phyloP scores from a whole-genome alignment of 2,329 filamentous ascomycete species.

The Verticillium albo-atrum region DNA sequence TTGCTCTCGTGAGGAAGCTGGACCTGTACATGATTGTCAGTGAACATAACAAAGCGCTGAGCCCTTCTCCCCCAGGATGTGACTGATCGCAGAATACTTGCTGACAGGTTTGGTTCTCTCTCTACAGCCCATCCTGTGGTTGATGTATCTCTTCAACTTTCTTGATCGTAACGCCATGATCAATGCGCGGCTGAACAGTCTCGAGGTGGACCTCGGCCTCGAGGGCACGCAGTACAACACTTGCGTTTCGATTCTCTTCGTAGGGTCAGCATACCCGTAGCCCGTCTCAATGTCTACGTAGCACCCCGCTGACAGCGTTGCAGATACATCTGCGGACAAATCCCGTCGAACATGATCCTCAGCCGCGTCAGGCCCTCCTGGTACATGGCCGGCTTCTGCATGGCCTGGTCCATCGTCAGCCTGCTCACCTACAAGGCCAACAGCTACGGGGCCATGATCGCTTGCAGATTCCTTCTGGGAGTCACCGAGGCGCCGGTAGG shows the following conservation, averaged over 20 bases:
- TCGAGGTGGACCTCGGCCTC: slow-evolving; percentile 47
- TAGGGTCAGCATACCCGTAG: slow-evolving; percentile 10
- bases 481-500: slow-evolving; percentile 30
- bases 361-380: slow-evolving; percentile 4
- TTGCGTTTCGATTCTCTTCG: slow-evolving; percentile 26
- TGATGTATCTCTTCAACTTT: slow-evolving; percentile 22
- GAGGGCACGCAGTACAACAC: slow-evolving; percentile 30
- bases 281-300: neutral
- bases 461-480: slow-evolving; percentile 30
- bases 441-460: slow-evolving; percentile 31
- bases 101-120: too few relatives aligned
- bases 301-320: neutral
- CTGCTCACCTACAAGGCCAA: slow-evolving; percentile 34
- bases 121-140: slow-evolving; percentile 27
- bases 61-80: neutral
- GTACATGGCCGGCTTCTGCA: slow-evolving; percentile 8
- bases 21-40: slow-evolving; percentile 30
- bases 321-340: slow-evolving; percentile 3
- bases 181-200: slow-evolving; percentile 46
- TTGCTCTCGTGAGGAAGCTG: slow-evolving; percentile 32
- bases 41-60: neutral
- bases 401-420: slow-evolving; percentile 33
- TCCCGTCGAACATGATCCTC: slow-evolving; percentile 6
- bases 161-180: slow-evolving; percentile 52
- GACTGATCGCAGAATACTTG: too few relatives aligned